Evolutionary conservation across 257 asterid species (phyloP), one percentile per base, ranked within the genome.

Genomic region (Nicotiana undulata): DNA sequence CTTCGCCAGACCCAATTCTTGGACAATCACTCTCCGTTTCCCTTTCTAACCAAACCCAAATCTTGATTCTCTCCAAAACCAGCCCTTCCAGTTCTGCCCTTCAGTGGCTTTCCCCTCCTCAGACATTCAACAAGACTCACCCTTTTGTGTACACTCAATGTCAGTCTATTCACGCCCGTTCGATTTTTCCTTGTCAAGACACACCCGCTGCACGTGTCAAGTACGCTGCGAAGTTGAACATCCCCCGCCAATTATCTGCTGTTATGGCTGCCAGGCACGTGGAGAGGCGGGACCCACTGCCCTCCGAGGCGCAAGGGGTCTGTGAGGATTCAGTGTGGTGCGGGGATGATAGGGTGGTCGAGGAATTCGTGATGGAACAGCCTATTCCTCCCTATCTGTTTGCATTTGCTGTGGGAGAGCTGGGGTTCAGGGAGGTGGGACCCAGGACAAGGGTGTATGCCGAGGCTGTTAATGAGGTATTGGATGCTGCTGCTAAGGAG

Each of bases 121-220:
- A 95, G 80, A 95, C 98, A 12, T 90, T 90, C 59, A 95, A 93
- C 76, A 93, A 93, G 80, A 63, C 90, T 0, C 85, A 82, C 46
- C 97, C 99, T 11, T 95, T 93, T 68, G 97, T 95, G 4, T 95
- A 92, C 82, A 95, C 99, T 18, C 99, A 95, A 55, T 95, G 99
- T 77, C 98, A 95, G 81, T 52, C 99, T 63, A 95, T 95, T 79
- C 98, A 95, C 79, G 99, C 98, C 24, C 83, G 99, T 83, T 95
- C 99, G 9, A 89, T 95, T 55, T 95, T 95, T 90, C 99, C 99
- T 40, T 95, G 98, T 85, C 99, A 95, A 65, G 99, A 95, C 31
- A 93, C 99, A 28, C 99, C 99, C 1, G 98, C 95, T 1, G 97
- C 96, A 6, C 92, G 99, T 26, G 82, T 92, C 58, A 83, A 86